Base-by-base conservation (phyloP, 345 rosid species). In the Cardamine occulta region DNA sequence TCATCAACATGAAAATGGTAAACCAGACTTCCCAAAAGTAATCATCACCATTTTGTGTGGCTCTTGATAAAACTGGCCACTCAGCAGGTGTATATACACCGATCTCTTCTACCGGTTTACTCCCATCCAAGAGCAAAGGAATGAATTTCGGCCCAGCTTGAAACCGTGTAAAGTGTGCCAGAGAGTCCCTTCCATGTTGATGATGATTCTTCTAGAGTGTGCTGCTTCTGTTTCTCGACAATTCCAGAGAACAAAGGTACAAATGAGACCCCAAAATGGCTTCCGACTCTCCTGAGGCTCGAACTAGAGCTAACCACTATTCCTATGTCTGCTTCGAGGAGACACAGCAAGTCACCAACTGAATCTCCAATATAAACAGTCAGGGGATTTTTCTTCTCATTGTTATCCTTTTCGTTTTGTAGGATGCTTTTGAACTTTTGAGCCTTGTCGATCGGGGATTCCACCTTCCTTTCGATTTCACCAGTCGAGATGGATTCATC, bases 141-240 rank as follows among this genome's bases (percentile, higher is more conserved):
- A 83, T 96, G 94, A 72, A 93, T 82, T 78, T 93, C 98, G 35
- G 89, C 91, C 99, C 98, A 96, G 79, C 89, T 83, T 26, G 94
- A 84, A 64, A 86, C 97, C 11, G 96, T 93, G 68, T 89, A 93
- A 57, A 96, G 88, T 63, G 82, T 83, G 60, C 98, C 99, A 31
- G 96, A 87, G 29, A 64, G 78, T 51, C 87, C 84, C 64, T 86
- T 89, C 97, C 98, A 93, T 34, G 74, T 79, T 40, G 73, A 32
- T 26, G 68, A 68, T 51, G 82, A 66, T 74, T 87, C 70, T 74
- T 80, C 95, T 78, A 86, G 77, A 5, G 6, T 66, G 35, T 68
- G 72, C 44, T 86, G 86, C 75, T 81, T 85, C 84, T 93, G 99
- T 83, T 88, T 89, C 84, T 85, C 67, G 28, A 96, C 87, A 73